Conservation (phyloP, 106 monocot genomes). For the Acorus gramineus region DNA sequence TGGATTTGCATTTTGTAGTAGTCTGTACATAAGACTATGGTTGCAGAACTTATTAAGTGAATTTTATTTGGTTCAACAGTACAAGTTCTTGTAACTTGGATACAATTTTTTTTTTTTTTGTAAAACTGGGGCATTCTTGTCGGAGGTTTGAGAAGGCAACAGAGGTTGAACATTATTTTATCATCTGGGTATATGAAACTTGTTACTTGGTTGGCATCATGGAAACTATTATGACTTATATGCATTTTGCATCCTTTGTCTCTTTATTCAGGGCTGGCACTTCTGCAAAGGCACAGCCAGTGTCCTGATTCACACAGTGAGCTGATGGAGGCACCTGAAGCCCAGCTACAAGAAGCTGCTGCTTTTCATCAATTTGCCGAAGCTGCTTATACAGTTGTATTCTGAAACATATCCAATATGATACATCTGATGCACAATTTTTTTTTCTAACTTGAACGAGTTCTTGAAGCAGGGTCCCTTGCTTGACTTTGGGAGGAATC, state of each 20-base stretch:
- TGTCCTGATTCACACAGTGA: constrained; percentile 23
- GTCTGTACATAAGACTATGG: too few relatives aligned
- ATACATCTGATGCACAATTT: neutral
- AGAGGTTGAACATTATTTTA: too few relatives aligned
- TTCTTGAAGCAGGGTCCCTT: constrained; percentile 60
- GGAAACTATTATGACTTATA: too few relatives aligned
- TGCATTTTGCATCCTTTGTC: too few relatives aligned
- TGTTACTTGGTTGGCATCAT: too few relatives aligned
- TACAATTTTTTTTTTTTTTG: too few relatives aligned
- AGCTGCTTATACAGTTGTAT: constrained; percentile 88
- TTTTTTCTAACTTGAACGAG: neutral
- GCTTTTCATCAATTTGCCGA: constrained; percentile 80
- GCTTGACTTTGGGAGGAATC: constrained; percentile 97
- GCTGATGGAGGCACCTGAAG: constrained; percentile 44
- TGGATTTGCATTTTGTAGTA: neutral
- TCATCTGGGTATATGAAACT: too few relatives aligned
- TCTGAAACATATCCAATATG: neutral
- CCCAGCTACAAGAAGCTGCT: constrained; percentile 57
- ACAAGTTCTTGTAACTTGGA: too few relatives aligned
- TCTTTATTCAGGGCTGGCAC: constrained; percentile 62
- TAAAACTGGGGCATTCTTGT: too few relatives aligned
- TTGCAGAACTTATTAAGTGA: too few relatives aligned
- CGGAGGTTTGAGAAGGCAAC: too few relatives aligned
- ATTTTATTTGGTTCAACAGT: too few relatives aligned
- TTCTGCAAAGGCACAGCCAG: constrained; percentile 55